Conservation (phyloP, 106 monocot genomes). For the Apostasia ramifera region DNA sequence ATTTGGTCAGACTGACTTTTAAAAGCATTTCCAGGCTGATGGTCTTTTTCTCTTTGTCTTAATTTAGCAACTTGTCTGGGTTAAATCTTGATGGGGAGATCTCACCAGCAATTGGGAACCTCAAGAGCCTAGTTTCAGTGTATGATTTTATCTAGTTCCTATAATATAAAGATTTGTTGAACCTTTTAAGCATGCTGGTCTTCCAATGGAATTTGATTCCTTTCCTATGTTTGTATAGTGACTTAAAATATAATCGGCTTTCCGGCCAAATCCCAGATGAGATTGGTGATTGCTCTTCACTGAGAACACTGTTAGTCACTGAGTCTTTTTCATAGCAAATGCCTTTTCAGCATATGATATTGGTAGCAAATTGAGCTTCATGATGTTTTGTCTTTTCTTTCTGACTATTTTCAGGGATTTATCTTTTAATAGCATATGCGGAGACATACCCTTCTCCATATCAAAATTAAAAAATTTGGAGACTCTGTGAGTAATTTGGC, state of each 20-base stretch:
- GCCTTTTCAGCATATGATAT: not conserved
- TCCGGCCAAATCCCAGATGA: constrained; percentile 94
- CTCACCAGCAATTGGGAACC: constrained; percentile 68
- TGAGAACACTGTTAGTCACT: constrained; percentile 55
- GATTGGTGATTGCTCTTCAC: constrained; percentile 77
- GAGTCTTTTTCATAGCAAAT: not conserved
- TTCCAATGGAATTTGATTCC: not conserved
- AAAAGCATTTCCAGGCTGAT: not conserved
- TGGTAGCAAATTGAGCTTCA: not conserved
- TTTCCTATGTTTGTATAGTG: constrained; percentile 37
- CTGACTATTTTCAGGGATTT: constrained; percentile 46
- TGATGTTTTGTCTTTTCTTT: not conserved
- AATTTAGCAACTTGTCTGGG: constrained; percentile 75
- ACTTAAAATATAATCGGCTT: constrained; percentile 57
- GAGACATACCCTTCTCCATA: constrained; percentile 89
- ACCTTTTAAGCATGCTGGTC: not conserved
- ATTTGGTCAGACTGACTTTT: not conserved
- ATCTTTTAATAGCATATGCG: constrained; percentile 76
- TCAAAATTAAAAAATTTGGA: constrained; percentile 90
- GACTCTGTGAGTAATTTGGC: constrained; percentile 38
- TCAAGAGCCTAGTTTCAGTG: constrained; percentile 62
- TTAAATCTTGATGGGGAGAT: constrained; percentile 87
- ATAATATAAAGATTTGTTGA: not conserved
- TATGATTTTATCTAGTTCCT: constrained; percentile 14
- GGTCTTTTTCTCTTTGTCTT: not conserved